Evolutionary conservation across 768 basidiomycete species (phyloP), one percentile per base, ranked within the genome.

Genomic region (Hebeloma cylindrosporum): DNA sequence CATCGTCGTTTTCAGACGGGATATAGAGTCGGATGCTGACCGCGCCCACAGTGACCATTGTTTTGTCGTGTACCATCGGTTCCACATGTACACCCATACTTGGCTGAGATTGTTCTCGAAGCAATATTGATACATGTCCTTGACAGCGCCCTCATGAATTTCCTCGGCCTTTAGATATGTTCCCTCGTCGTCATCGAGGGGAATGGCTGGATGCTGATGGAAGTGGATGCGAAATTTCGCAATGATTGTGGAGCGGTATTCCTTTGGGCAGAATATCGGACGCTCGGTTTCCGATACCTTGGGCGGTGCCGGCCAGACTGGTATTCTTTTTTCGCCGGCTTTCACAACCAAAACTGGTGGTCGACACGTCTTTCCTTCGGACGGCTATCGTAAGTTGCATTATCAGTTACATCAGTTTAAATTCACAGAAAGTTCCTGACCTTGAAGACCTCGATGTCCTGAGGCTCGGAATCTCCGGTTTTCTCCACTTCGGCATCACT

Each of bases 61-160:
- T 5, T 53, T 38, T 14, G 49, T 56, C 7, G 41, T 45, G 48
- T 62, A 65, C 64, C 63, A 63, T 6, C 47, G 43, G 32, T 58
- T 61, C 60, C 62, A 64, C 21, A 64, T 18, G 45, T 64, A 62
- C 4, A 59, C 62, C 60, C 59, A 63, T 18, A 57, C 57, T 36
- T 63, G 55, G 3, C 47, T 30, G 5, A 63, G 56, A 26, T 51
- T 39, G 27, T 60, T 47, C 17, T 31, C 10, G 22, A 45, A 48
- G 32, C 60, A 63, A 35, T 51, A 59, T 14, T 51, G 47, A 52
- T 62, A 63, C 43, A 52, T 52, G 17, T 60, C 48, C 26, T 54
- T 40, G 7, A 43, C 46, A 17, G 53, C 43, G n/a, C 42, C 48
- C 4, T 33, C 22, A 17, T 49, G 23, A 23, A 49, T 49, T 38